These are phyloP conservation scores for Chytriomyces sp. DNA, from an alignment of 192 early-diverging fungal species.

Conservation along the genomic window DNA sequence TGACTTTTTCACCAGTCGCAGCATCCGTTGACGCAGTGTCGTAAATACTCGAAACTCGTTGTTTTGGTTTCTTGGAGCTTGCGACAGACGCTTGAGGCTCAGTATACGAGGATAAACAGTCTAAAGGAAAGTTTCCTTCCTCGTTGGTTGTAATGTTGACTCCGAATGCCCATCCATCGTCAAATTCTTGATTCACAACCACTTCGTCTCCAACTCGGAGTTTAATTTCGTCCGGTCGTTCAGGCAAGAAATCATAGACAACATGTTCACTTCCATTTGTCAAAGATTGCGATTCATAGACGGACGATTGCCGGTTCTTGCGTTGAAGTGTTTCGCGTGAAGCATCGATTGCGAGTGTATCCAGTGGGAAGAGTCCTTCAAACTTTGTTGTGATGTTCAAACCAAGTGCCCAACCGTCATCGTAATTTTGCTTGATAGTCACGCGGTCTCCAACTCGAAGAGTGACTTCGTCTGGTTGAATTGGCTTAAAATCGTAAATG, in stretches of 20 bases:
- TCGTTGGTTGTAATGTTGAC: neutral
- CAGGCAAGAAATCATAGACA: neutral
- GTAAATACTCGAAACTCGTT: neutral
- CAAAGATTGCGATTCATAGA: neutral
- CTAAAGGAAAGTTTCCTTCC: neutral
- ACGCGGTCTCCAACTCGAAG: neutral
- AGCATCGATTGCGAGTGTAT: neutral
- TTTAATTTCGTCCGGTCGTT: neutral
- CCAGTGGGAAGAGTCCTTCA: constrained; percentile 28
- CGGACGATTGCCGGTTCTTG: neutral
- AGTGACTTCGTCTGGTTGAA: neutral
- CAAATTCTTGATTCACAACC: neutral
- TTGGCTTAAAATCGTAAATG: constrained; percentile 14
- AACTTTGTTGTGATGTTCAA: neutral
- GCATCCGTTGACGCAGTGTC: neutral
- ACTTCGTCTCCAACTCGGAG: neutral
- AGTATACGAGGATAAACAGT: neutral
- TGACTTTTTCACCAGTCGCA: constrained; percentile 1
- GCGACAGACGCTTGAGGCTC: neutral
- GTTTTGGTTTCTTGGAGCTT: neutral
- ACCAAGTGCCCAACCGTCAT: constrained; percentile 27
- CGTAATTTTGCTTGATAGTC: neutral
- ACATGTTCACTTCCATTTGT: neutral
- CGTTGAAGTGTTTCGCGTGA: neutral
- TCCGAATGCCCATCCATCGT: neutral